Base-by-base conservation (phyloP, 768 basidiomycete genomes). In the Pholiota molesta region DNA sequence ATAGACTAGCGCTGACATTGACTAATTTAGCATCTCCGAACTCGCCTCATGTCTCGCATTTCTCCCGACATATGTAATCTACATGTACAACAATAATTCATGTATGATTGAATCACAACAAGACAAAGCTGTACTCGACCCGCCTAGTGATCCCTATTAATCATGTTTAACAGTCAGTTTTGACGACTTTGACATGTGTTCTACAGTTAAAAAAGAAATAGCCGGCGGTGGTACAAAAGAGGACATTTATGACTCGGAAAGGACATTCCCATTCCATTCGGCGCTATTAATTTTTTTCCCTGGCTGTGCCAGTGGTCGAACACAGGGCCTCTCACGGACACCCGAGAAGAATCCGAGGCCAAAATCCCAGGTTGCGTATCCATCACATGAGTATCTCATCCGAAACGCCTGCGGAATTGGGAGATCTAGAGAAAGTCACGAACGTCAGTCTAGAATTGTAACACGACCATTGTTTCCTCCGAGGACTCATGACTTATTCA, bases 351-450 rank as follows among this genome's bases (percentile, higher is more conserved):
- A 61, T 63, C 64, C 60, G 58, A 62, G 37, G 54, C 44, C 29
- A 55, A 61, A 62, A 59, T 66, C 65, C 56, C 65, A 66, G 62
- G 63, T 55, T 56, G 54, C 52, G 37, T 52, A 56, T 62, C 40
- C 57, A 54, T 64, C 59, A 63, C 53, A 60, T 31, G 53, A 60
- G 51, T 59, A 59, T 60, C 57, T 61, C 60, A 45, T 58, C 53
- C 53, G 63, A 60, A 61, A 51, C 51, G 61, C 57, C 56, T 65
- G 65, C 58, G 68, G 61, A 64, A 55, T 59, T 49, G 59, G 64
- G 55, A 61, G 52, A 60, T 57, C 51, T 57, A 61, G 56, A 60
- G 37, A 65, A 58, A 28, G 39, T 23, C 59, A 52, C 47, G 47
- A 56, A 55, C 57, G 55, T 28, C 37, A 57, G 54, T 21, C 52